Conservation (phyloP, 2,329 filamentous ascomycete species). For the Lecanicillium sp. region DNA sequence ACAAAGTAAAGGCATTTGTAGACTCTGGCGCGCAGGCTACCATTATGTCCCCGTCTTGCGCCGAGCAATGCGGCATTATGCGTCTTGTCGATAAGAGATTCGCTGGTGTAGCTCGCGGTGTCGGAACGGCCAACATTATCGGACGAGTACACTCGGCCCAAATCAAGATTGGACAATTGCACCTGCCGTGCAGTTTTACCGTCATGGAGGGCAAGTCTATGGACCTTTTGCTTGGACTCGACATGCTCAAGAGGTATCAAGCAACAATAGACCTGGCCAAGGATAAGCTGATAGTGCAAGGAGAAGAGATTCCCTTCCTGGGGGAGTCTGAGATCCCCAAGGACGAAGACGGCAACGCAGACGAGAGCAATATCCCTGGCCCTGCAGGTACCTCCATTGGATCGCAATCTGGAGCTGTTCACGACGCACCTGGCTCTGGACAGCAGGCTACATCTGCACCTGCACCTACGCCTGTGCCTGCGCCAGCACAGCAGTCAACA, state of each 20-base stretch:
- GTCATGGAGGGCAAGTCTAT: constrained; percentile 99
- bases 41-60: constrained; percentile 94
- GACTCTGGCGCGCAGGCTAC: constrained; percentile 97
- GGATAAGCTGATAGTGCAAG: constrained; percentile 81
- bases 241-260: constrained; percentile 96
- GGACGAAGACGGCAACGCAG: constrained; percentile 63
- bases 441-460: constrained; percentile 13
- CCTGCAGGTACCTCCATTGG: constrained; percentile 87
- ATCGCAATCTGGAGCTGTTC: constrained; percentile 68
- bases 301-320: constrained; percentile 80
- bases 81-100: constrained; percentile 88
- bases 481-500: constrained; percentile 6
- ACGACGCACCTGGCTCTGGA: constrained; percentile 19
- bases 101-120: constrained; percentile 83
- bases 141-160: constrained; percentile 92
- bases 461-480: constrained; percentile 15
- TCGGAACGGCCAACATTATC: constrained; percentile 89
- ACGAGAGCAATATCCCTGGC: constrained; percentile 78
- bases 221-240: constrained; percentile 82
- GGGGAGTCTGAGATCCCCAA: constrained; percentile 94
- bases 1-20: constrained; percentile 89
- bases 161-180: constrained; percentile 83
- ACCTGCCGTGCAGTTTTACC: constrained; percentile 90
- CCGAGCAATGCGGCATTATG: constrained; percentile 91
- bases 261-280: constrained; percentile 81